phyloP scores from a whole-genome alignment of 2,329 filamentous ascomycete genomes.

The Didymella lethalis region DNA sequence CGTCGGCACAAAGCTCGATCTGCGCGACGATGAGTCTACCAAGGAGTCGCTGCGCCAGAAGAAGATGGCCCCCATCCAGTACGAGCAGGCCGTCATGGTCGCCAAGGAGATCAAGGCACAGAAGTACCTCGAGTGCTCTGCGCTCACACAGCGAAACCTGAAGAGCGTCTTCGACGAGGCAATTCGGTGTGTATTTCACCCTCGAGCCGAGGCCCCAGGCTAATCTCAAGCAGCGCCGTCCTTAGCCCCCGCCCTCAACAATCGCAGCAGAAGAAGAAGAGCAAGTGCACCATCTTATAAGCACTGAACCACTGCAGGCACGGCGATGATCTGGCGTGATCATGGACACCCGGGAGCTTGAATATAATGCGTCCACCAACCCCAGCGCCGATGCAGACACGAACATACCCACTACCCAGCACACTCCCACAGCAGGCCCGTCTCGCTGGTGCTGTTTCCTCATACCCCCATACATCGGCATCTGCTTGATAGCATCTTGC shows the following conservation, averaged over 20 bases:
- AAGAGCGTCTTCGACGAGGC: slow-evolving; percentile 99
- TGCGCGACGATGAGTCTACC: slow-evolving; percentile 86
- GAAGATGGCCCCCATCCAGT: slow-evolving; percentile 96
- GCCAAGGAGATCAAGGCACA: slow-evolving; percentile 95
- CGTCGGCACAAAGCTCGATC: slow-evolving; percentile 94
- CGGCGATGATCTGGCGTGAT: slow-evolving; percentile 34
- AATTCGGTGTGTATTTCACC: slow-evolving; percentile 76
- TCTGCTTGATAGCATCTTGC: slow-evolving; percentile 33
- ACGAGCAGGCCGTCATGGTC: slow-evolving; percentile 86
- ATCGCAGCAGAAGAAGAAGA: slow-evolving; percentile 38
- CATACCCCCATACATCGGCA: slow-evolving; percentile 29
- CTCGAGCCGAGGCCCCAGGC: not conserved
- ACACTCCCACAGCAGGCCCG: slow-evolving; percentile 15
- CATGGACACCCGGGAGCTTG: slow-evolving; percentile 31
- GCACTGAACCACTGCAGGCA: slow-evolving; percentile 12
- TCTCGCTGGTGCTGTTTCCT: slow-evolving; percentile 13
- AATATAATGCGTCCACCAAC: slow-evolving; percentile 31
- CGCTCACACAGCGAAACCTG: slow-evolving; percentile 92
- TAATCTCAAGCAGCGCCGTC: slow-evolving; percentile 47
- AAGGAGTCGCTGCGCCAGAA: slow-evolving; percentile 84
- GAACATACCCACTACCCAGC: slow-evolving; percentile 18
- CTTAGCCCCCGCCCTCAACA: slow-evolving; percentile 51
- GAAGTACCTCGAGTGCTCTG: slow-evolving; percentile 98
- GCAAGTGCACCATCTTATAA: slow-evolving; percentile 43
- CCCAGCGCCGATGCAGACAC: slow-evolving; percentile 17